phyloP scores from a whole-genome alignment of 163 green algal genomes.

The Volvox carteri region DNA sequence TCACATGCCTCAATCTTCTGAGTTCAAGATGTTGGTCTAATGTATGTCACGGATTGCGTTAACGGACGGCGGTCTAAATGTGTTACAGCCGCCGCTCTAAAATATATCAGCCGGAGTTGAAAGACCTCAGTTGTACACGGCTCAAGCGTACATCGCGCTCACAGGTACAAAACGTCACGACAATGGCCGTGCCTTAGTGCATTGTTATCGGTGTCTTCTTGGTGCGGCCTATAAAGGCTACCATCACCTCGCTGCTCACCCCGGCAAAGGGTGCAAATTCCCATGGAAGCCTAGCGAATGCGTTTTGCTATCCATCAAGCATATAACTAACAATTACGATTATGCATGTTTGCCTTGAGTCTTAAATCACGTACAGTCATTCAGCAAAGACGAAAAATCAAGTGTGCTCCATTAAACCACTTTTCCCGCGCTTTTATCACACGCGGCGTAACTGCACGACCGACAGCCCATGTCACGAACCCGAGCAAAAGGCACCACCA shows the following conservation, averaged over 20 bases:
- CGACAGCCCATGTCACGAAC: neutral
- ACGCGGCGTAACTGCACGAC: neutral
- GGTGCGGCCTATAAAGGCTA: neutral
- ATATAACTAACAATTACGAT: neutral
- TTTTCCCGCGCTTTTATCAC: neutral
- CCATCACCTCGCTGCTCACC: neutral
- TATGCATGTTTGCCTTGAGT: conserved; percentile 22
- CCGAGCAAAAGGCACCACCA: neutral
- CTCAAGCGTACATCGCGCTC: no score
- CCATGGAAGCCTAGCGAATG: neutral
- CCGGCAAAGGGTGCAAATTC: neutral
- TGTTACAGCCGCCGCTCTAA: no score
- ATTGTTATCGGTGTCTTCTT: neutral
- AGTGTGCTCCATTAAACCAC: neutral
- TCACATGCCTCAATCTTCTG: no score
- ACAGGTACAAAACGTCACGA: no score
- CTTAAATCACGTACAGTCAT: neutral
- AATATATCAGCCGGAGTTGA: no score
- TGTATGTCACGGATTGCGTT: no score
- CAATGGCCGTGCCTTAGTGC: neutral
- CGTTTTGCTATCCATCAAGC: neutral
- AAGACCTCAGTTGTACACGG: no score
- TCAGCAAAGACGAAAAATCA: neutral
- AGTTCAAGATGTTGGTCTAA: no score
- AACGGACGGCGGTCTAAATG: no score